Percentiles rank a stretch among this genome's conserved stretches.
These are phyloP conservation scores for Diaporthe citrichinensis DNA, from an alignment of 2,329 filamentous ascomycete genomes.

Conservation along the genomic window DNA sequence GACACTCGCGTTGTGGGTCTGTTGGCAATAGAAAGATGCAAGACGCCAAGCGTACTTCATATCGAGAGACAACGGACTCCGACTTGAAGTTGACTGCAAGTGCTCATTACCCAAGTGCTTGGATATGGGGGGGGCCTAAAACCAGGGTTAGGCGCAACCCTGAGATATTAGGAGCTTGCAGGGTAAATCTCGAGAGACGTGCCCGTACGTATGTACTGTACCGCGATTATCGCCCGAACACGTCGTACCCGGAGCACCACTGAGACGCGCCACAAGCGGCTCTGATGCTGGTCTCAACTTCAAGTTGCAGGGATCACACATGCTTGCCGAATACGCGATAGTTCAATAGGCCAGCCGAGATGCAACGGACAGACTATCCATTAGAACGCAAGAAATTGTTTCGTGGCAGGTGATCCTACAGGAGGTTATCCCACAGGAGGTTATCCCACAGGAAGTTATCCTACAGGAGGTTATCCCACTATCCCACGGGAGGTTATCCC, in stretches of 20 bases:
- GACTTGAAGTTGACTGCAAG: background rate
- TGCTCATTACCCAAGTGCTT: background rate
- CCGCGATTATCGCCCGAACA: conserved; percentile 9
- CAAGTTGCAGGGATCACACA: background rate
- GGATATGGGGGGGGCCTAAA: too few relatives aligned
- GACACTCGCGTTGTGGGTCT: background rate
- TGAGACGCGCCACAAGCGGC: conserved; percentile 9
- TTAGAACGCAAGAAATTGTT: too few relatives aligned
- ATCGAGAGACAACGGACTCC: background rate
- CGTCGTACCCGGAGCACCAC: background rate
- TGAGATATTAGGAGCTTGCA: background rate
- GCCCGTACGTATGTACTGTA: background rate
- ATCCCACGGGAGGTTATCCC: background rate
- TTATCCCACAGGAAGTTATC: background rate
- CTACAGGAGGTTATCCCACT: too few relatives aligned
- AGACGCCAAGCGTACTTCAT: background rate
- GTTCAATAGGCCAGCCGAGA: too few relatives aligned
- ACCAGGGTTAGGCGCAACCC: background rate
- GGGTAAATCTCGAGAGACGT: background rate
- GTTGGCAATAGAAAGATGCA: background rate
- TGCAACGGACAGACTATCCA: background rate
- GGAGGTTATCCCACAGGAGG: background rate
- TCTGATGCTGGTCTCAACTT: background rate
- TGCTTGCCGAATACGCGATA: background rate
- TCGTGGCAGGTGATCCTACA: too few relatives aligned